Evolutionary conservation across 345 rosid genomes (phyloP).

Genomic region (Corchorus olitorius): DNA sequence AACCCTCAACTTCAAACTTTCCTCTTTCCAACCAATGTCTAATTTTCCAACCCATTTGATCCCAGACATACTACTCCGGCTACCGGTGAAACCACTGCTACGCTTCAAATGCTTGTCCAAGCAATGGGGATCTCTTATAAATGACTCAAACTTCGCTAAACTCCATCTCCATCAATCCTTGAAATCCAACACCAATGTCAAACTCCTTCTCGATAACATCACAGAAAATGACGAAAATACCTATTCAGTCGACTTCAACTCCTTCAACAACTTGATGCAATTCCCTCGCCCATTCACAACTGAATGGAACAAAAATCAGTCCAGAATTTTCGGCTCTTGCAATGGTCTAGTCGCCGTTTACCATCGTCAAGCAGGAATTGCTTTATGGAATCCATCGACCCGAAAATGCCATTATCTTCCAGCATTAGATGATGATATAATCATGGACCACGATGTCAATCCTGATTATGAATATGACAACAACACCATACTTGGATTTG

Average conservation of each 20-base stretch:
- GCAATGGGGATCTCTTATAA: not conserved
- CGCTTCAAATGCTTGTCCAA: not conserved
- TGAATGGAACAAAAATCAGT: not conserved
- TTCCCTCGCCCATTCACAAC: not conserved
- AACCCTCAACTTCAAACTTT: no score
- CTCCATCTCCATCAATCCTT: not conserved
- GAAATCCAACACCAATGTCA: not conserved
- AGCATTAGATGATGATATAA: not conserved
- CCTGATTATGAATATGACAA: not conserved
- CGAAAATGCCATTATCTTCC: not conserved
- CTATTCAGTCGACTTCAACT: not conserved
- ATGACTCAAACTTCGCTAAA: not conserved
- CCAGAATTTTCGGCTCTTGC: not conserved
- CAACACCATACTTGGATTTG: not conserved
- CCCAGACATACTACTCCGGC: not conserved
- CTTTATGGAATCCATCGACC: not conserved
- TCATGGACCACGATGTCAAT: not conserved
- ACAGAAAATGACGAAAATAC: not conserved
- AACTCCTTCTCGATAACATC: not conserved
- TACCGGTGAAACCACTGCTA: not conserved
- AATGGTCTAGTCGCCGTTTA: not conserved
- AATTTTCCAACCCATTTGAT: not conserved
- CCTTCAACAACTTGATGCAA: not conserved
- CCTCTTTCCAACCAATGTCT: not conserved
- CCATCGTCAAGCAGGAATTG: not conserved